Evolutionary conservation across 768 basidiomycete genomes (phyloP), one percentile per base, ranked within the genome.

Genomic region (Serendipita sp.): DNA sequence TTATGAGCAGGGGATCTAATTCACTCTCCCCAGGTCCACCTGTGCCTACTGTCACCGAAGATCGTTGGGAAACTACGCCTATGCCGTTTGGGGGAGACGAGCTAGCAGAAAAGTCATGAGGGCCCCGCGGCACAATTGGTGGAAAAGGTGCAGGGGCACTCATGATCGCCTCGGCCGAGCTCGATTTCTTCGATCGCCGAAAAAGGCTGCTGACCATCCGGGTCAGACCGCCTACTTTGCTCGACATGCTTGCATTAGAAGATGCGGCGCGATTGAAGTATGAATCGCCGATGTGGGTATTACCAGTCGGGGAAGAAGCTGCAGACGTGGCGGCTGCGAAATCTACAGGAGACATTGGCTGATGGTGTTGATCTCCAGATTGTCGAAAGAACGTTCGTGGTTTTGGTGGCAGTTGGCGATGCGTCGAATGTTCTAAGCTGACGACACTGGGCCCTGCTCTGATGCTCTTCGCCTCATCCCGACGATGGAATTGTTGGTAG

Each of bases 171-270:
- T 60, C 55, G 18, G 55, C 55, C 36, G 55, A 60, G 33, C 29
- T 60, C 55, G 55, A 60, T 34, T 60, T 60, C 34, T 60, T 60
- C 29, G 55, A 60, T 10, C 55, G 55, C 16, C 55, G 55, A 29
- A 60, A 60, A 10, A 60, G 18, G n/a, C 29, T 60, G 55, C 55
- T 60, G 27, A 60, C 33, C 55, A 60, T 60, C 27, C 55, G 55
- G 4, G 55, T 29, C 27, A 60, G 55, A 37, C 55, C 55, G 4
- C 55, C 55, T n/a, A 37, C 36, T 27, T 34, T 27, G 10, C 33
- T 37, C 8, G 48, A 23, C 18, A 31, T 10, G 55, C 10, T 10
- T 29, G 55, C 27, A n/a, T 31, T 37, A 4, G 55, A n/a, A 11
- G 18, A 36, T 5, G 29, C 48, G n/a, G 8, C 18, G 31, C 18